Percentiles rank a stretch among this genome's conserved stretches.
phyloP scores from a whole-genome alignment of 257 asterid genomes.

The Oldenlandia corymbosa region DNA sequence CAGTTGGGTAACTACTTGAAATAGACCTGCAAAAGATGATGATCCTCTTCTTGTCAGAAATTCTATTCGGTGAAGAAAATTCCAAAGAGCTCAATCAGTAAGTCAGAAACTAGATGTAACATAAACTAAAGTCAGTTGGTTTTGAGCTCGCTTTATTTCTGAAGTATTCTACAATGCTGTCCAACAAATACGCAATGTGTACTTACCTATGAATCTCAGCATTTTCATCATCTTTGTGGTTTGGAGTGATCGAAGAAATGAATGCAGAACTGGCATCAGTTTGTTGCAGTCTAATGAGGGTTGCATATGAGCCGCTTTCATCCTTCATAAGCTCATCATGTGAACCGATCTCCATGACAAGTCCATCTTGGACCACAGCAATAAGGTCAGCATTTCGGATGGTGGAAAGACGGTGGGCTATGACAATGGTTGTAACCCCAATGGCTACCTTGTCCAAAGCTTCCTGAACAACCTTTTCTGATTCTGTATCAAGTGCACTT shows the following conservation, averaged over 20 bases:
- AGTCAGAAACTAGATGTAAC: no score
- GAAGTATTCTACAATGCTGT: no score
- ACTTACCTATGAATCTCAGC: no score
- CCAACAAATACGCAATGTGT: no score
- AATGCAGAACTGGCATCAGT: constrained; percentile 23
- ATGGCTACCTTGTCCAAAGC: constrained; percentile 75
- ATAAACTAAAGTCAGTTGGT: no score
- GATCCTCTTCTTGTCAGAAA: constrained; percentile 44
- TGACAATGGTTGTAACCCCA: constrained; percentile 73
- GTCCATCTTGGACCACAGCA: constrained; percentile 60
- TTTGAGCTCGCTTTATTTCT: no score
- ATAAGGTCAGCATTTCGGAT: constrained; percentile 71
- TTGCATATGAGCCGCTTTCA: constrained; percentile 43
- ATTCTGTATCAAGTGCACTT: constrained; percentile 81
- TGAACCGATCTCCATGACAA: constrained; percentile 59
- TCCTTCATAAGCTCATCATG: constrained; percentile 48
- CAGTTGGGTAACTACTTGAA: constrained; percentile 45
- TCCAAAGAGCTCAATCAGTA: no score
- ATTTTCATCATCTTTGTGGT: no score
- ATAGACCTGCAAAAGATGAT: constrained; percentile 49
- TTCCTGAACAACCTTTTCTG: constrained; percentile 75
- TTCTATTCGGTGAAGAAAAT: no score
- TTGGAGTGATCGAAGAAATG: constrained; percentile 4
- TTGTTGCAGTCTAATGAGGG: constrained; percentile 63
- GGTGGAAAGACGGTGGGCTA: constrained; percentile 93